Percentiles rank a stretch among this genome's conserved stretches.
Evolutionary conservation across 495 filamentous ascomycete species (phyloP).

Genomic region (Amniculicola lignicola): DNA sequence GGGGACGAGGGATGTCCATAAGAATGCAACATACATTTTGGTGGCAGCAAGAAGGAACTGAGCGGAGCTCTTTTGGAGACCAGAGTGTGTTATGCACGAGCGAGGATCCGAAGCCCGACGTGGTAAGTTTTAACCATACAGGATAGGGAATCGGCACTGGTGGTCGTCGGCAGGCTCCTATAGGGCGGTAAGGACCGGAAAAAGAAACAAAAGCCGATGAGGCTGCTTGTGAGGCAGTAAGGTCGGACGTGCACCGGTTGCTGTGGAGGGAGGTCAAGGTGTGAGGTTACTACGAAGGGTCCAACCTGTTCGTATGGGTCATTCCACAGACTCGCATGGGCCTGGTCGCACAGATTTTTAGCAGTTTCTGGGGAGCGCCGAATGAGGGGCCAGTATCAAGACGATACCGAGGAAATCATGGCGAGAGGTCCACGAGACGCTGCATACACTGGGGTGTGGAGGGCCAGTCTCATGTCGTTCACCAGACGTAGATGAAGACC

Average conservation of each 20-base stretch:
- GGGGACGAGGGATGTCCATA: constrained; percentile 24
- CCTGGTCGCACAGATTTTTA: constrained; percentile 14
- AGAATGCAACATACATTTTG: constrained; percentile 32
- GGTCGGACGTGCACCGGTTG: constrained; percentile 16
- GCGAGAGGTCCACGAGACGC: constrained; percentile 26
- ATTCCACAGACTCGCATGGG: constrained; percentile 26
- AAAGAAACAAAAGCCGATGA: constrained; percentile 16
- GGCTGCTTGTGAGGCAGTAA: constrained; percentile 6
- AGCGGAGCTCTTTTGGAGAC: constrained; percentile 11
- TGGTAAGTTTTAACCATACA: constrained; percentile 24
- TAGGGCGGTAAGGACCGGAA: constrained; percentile 18
- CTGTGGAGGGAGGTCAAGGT: constrained; percentile 21
- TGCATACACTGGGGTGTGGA: constrained; percentile 20
- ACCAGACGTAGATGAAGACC: neutral
- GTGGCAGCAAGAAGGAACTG: constrained; percentile 15
- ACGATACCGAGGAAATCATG: constrained; percentile 7
- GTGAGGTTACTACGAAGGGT: constrained; percentile 13
- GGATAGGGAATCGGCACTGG: neutral
- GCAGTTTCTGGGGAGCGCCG: constrained; percentile 11
- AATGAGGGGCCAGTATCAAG: constrained; percentile 20
- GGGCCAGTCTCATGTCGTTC: constrained; percentile 12
- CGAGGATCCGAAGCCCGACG: constrained; percentile 5
- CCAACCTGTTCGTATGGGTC: constrained; percentile 6
- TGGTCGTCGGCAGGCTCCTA: constrained; percentile 22
- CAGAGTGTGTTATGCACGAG: constrained; percentile 18